These are phyloP conservation scores for Fusarium robinianum DNA, from an alignment of 2,329 filamentous ascomycete species.

Conservation along the genomic window DNA sequence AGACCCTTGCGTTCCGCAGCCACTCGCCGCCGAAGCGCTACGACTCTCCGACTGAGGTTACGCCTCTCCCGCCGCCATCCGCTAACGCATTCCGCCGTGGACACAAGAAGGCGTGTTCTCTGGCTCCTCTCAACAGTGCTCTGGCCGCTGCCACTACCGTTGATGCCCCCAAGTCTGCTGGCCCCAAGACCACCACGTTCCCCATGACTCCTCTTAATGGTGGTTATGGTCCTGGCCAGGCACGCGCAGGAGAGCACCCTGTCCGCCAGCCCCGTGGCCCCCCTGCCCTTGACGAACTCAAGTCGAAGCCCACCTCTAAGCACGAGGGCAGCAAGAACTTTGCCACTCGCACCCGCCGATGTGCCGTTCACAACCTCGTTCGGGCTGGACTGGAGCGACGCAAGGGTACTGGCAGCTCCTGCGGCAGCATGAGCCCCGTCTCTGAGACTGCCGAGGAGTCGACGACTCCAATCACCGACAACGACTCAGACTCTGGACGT, in stretches of 20 bases:
- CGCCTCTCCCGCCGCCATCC: slow-evolving; percentile 81
- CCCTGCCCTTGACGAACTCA: slow-evolving; percentile 87
- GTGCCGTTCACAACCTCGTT: slow-evolving; percentile 88
- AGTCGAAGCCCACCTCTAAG: slow-evolving; percentile 86
- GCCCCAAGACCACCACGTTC: slow-evolving; percentile 78
- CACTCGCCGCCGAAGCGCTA: slow-evolving; percentile 68
- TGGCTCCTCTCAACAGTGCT: slow-evolving; percentile 62
- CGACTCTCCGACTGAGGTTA: slow-evolving; percentile 68
- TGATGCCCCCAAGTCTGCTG: slow-evolving; percentile 60
- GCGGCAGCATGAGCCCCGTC: slow-evolving; percentile 83
- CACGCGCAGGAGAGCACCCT: slow-evolving; percentile 91
- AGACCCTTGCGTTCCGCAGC: slow-evolving; percentile 60
- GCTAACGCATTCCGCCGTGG: slow-evolving; percentile 91
- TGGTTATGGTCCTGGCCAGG: slow-evolving; percentile 90
- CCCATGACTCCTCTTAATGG: slow-evolving; percentile 81
- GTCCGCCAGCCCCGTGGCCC: slow-evolving; percentile 91
- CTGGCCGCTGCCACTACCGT: slow-evolving; percentile 52
- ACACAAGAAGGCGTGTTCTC: slow-evolving; percentile 87
- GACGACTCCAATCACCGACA: slow-evolving; percentile 72
- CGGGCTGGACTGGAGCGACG: slow-evolving; percentile 87
- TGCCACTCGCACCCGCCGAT: slow-evolving; percentile 86
- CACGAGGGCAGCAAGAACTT: slow-evolving; percentile 98
- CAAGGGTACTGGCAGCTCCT: slow-evolving; percentile 70
- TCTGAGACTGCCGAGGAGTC: slow-evolving; percentile 75
- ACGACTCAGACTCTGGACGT: slow-evolving; percentile 72